Percentiles rank a stretch among this genome's conserved stretches.
Conservation (phyloP, 2,329 filamentous ascomycete genomes). For the Pseudomassariella vexata region DNA sequence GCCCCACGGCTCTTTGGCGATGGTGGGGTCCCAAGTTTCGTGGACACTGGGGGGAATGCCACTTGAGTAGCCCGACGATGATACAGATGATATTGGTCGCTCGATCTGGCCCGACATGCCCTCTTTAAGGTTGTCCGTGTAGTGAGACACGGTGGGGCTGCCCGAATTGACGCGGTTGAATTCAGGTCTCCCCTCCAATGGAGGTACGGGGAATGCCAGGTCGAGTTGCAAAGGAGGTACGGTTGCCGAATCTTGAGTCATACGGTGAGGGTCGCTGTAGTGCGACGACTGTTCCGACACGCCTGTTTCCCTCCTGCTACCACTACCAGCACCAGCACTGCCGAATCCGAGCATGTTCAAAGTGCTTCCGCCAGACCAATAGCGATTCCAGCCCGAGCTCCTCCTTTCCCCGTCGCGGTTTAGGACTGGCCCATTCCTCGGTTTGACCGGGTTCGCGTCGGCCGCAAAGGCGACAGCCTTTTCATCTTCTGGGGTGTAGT, state of each 20-base stretch:
- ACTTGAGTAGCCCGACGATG: conserved; percentile 54
- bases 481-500: conserved; percentile 14
- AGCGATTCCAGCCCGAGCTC: conserved; percentile 72
- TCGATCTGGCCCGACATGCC: conserved; percentile 58
- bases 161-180: conserved; percentile 63
- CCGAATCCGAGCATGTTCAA: conserved; percentile 60
- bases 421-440: conserved; percentile 27
- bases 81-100: conserved; percentile 45
- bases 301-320: conserved; percentile 41
- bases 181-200: conserved; percentile 56
- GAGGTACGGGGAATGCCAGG: too few relatives aligned
- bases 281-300: conserved; percentile 50
- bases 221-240: conserved; percentile 67
- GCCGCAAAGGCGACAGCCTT: conserved; percentile 15
- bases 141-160: conserved; percentile 64
- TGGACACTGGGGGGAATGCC: conserved; percentile 60
- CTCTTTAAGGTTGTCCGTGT: conserved; percentile 45
- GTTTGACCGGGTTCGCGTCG: conserved; percentile 18
- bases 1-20: conserved; percentile 40
- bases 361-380: conserved; percentile 70
- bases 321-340: conserved; percentile 34
- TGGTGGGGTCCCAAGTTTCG: conserved; percentile 48
- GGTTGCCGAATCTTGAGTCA: conserved; percentile 62
- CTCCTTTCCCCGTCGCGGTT: conserved; percentile 41
- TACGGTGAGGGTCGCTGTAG: conserved; percentile 46